Base-by-base conservation (phyloP, 768 basidiomycete species). In the Coprinopsis marcescibilis region DNA sequence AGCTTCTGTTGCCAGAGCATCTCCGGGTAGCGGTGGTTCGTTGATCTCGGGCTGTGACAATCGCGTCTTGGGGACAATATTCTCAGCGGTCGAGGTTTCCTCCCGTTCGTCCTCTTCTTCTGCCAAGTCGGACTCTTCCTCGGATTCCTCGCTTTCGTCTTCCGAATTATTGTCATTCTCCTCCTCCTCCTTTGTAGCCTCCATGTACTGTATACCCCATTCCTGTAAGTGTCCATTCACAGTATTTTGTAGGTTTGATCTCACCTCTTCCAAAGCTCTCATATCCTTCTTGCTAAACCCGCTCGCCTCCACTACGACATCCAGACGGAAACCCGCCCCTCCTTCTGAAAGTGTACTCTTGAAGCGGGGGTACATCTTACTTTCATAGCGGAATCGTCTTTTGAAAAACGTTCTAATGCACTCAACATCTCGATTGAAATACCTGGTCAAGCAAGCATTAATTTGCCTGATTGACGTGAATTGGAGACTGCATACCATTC, bases 381-480 rank as follows among this genome's bases (percentile, higher is more conserved):
- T 93, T 66, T 98, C 96, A 62, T 95, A 99, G 49, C 83, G 79
- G 69, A 97, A 98, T 20, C 94, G 72, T 49, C 90, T 76, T 57
- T 74, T 76, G 73, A 99, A 98, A 69, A 96, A 99, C 7, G 78
- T 83, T 26, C 92, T 78, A 55, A 99, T 92, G 63, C 96, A 97
- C 49, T 95, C 86, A 6, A 99, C 96, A 65, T 99, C 96, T 17
- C 96, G 84, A 65, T 98, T 95, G 69, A 99, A 99, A 69, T 96
- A 99, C 90, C 94, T 95, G 52, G 47, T 48, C n/a, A 23, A 53
- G 37, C 7, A 27, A 45, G 50, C 25, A 29, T 43, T 45, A 48
- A 46, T 49, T 6, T 24, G 4, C 38, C 11, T 10, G 17, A 6
- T 10, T 43, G 46, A 15, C n/a, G 38, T 38, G 45, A 36, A 39